Evolutionary conservation across 106 monocot species (phyloP).

Genomic region (Iris macrosiphon): DNA sequence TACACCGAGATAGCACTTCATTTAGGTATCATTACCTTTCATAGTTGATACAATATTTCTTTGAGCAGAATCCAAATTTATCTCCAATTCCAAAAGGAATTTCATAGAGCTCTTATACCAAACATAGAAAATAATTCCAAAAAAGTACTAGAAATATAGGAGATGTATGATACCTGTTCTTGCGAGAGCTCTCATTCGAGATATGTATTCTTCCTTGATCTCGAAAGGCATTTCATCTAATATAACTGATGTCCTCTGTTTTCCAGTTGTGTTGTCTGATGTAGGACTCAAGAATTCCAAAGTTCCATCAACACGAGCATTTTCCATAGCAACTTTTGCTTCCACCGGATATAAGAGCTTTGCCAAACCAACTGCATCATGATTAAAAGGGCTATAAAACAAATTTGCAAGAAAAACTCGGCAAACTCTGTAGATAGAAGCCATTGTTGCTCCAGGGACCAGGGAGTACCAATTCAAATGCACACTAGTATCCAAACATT

Average conservation of each 20-base stretch:
- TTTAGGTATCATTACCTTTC: too few relatives aligned
- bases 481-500: too few relatives aligned
- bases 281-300: constrained; percentile 34
- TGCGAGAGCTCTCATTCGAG: constrained; percentile 53
- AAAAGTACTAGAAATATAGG: background rate
- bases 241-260: constrained; percentile 26
- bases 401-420: background rate
- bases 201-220: constrained; percentile 36
- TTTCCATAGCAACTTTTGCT: constrained; percentile 60
- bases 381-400: background rate
- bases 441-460: too few relatives aligned
- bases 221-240: constrained; percentile 50
- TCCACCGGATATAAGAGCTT: constrained; percentile 58
- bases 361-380: constrained; percentile 52
- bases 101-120: background rate
- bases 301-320: constrained; percentile 64
- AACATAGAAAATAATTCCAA: background rate
- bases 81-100: background rate
- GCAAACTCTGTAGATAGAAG: too few relatives aligned
- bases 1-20: too few relatives aligned
- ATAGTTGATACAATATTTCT: background rate
- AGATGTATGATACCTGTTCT: constrained; percentile 52
- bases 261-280: constrained; percentile 1
- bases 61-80: background rate
- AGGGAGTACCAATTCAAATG: too few relatives aligned